phyloP scores from a whole-genome alignment of 2,329 filamentous ascomycete species.

The Cladophialophora exuberans region DNA sequence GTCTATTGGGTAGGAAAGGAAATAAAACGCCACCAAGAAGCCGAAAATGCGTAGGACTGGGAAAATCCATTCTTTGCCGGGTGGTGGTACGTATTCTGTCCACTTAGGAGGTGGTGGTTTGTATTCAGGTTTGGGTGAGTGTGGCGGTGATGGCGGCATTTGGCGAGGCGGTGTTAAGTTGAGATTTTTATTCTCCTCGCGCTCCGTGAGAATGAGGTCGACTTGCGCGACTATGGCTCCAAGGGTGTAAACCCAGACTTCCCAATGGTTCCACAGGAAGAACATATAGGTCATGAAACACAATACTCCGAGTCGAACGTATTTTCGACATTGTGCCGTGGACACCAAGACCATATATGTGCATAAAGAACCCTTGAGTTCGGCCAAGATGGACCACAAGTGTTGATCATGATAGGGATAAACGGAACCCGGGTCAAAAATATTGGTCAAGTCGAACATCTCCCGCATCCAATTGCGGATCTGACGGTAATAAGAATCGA shows the following conservation, averaged over 20 bases:
- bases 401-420: slow-evolving; percentile 49
- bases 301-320: slow-evolving; percentile 41
- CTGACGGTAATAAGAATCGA: slow-evolving; percentile 39
- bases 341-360: slow-evolving; percentile 47
- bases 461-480: slow-evolving; percentile 42
- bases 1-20: slow-evolving; percentile 47
- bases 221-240: slow-evolving; percentile 50
- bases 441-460: slow-evolving; percentile 32
- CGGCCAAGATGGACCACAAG: slow-evolving; percentile 52
- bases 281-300: slow-evolving; percentile 43
- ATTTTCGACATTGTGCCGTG: slow-evolving; percentile 41
- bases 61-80: not conserved
- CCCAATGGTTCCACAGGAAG: slow-evolving; percentile 49
- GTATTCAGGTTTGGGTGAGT: slow-evolving; percentile 23
- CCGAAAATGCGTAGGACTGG: slow-evolving; percentile 30
- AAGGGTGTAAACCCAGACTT: slow-evolving; percentile 47
- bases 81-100: not conserved
- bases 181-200: slow-evolving; percentile 38
- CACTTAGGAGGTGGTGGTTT: slow-evolving; percentile 18
- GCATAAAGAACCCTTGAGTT: slow-evolving; percentile 50
- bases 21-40: slow-evolving; percentile 47
- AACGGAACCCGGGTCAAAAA: slow-evolving; percentile 28
- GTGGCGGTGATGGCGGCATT: slow-evolving; percentile 27
- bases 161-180: slow-evolving; percentile 11
- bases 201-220: slow-evolving; percentile 41